Percentiles rank a stretch among this genome's conserved stretches.
phyloP scores from a whole-genome alignment of 73 alveolate genomes.

The Uronychia setigera region DNA sequence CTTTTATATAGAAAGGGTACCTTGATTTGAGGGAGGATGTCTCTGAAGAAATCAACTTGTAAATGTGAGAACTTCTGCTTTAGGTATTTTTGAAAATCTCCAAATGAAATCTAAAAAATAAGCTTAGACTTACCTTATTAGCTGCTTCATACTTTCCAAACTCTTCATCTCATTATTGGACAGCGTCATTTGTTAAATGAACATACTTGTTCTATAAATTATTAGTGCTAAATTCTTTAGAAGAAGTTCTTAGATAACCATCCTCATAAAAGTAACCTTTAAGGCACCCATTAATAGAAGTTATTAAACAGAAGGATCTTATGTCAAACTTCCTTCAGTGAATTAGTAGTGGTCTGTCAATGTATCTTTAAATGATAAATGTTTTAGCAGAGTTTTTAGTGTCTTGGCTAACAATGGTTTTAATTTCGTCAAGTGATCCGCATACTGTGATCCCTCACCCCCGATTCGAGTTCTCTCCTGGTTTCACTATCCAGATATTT shows the following conservation, averaged over 20 bases:
- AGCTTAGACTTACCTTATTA: background rate
- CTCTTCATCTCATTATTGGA: background rate
- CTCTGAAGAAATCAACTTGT: background rate
- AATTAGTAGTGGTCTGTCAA: background rate
- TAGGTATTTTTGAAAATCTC: background rate
- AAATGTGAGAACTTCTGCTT: background rate
- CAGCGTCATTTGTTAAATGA: conserved; percentile 2
- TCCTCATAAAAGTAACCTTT: background rate
- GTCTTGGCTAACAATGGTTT: background rate
- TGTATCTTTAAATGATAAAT: background rate
- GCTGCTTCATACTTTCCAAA: background rate
- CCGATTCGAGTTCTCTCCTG: background rate
- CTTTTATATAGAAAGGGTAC: background rate
- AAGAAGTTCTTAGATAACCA: background rate
- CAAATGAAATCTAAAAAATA: background rate
- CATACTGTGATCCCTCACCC: background rate
- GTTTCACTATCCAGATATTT: background rate
- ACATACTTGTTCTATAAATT: background rate
- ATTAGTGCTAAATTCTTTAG: background rate
- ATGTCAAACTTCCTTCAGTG: background rate
- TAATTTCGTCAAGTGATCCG: background rate
- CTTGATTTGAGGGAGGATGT: background rate
- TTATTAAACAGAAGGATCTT: background rate
- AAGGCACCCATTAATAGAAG: background rate
- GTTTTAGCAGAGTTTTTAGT: background rate